A percentile compares a stretch with the other conserved stretches of the same genome.
These are phyloP conservation scores for Boletus fagicola DNA, from an alignment of 768 basidiomycete genomes.

Conservation along the genomic window DNA sequence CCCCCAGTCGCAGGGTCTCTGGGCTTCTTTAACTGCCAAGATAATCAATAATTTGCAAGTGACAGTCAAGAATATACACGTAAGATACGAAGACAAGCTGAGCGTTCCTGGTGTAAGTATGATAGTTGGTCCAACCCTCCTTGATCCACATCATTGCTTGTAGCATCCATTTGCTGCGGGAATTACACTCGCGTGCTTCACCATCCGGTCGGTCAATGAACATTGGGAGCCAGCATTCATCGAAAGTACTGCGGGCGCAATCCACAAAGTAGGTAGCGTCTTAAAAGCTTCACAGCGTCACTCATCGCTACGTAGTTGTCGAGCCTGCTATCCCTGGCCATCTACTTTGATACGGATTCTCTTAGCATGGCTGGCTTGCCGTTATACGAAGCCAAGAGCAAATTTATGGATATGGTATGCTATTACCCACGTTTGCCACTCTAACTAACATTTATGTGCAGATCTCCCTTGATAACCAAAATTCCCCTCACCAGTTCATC, in stretches of 20 bases:
- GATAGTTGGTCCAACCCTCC: not conserved
- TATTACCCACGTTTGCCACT: not conserved
- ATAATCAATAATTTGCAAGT: conserved; percentile 96
- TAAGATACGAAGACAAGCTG: conserved; percentile 93
- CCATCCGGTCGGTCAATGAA: conserved; percentile 84
- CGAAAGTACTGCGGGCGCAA: conserved; percentile 78
- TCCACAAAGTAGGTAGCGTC: conserved; percentile 70
- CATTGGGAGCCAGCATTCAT: conserved; percentile 91
- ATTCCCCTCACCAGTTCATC: conserved; percentile 78
- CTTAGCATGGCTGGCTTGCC: conserved; percentile 69
- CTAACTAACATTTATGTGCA: conserved; percentile 21
- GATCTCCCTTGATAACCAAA: conserved; percentile 51
- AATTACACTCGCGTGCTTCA: conserved; percentile 82
- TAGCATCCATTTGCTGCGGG: conserved; percentile 96
- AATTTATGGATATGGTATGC: conserved; percentile 70
- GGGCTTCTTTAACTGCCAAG: conserved; percentile 81
- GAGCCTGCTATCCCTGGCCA: conserved; percentile 78
- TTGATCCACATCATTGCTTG: not conserved
- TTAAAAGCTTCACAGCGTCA: not conserved
- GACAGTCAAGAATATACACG: conserved; percentile 91
- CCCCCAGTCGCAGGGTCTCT: conserved; percentile 78
- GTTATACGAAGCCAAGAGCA: conserved; percentile 62
- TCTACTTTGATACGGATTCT: conserved; percentile 96
- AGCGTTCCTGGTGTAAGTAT: conserved; percentile 85
- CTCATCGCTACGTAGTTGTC: conserved; percentile 56